A percentile compares a stretch with the other conserved stretches of the same genome.
Conservation (phyloP, 2,329 filamentous ascomycete species). For the Phialophora expanda region DNA sequence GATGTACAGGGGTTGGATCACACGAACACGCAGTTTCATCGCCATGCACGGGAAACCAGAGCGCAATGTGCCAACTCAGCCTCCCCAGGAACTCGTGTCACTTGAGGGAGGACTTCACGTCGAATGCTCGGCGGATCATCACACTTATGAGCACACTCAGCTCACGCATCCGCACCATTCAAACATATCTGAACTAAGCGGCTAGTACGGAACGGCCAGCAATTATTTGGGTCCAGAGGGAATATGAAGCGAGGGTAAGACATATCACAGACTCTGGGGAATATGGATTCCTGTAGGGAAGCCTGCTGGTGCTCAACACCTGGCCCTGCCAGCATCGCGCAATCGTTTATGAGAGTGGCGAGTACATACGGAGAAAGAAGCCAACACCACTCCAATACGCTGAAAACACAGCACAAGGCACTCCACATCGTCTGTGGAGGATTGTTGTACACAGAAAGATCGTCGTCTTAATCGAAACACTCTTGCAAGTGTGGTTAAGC, state of each 20-base stretch:
- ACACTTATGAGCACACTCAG: not conserved
- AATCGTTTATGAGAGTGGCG: slow-evolving; percentile 29
- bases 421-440: not conserved
- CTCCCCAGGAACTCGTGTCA: not conserved
- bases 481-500: not conserved
- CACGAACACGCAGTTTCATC: slow-evolving; percentile 35
- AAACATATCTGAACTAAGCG: not conserved
- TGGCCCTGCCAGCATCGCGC: slow-evolving; percentile 11
- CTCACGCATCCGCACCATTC: not conserved
- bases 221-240: not conserved
- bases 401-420: not conserved
- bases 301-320: not conserved
- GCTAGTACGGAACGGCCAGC: not conserved
- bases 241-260: not conserved
- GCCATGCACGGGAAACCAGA: not conserved
- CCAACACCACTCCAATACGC: slow-evolving; percentile 2
- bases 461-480: slow-evolving; percentile 1
- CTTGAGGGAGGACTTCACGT: not conserved
- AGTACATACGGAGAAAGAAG: slow-evolving; percentile 18
- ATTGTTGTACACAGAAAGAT: slow-evolving; percentile 1
- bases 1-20: slow-evolving; percentile 58
- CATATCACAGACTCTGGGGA: not conserved
- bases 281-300: not conserved
- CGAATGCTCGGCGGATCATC: not conserved
- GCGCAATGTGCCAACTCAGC: not conserved